Base-by-base conservation (phyloP, 495 filamentous ascomycete genomes). In the Polyplosphaeria fusca region DNA sequence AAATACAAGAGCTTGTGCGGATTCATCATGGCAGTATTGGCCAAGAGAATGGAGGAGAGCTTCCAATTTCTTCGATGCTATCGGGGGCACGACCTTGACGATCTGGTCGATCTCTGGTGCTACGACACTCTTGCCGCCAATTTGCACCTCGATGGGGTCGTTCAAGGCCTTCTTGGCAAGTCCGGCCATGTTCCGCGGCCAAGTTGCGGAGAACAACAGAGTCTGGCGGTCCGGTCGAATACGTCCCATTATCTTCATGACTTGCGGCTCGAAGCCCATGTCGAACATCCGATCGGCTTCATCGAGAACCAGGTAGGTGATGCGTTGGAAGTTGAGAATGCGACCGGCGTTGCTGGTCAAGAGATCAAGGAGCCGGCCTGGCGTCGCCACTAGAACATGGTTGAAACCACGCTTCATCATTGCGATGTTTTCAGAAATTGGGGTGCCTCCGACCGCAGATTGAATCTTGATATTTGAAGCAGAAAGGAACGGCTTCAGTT, bases 221-320 rank as follows among this genome's bases (percentile, higher is more conserved):
- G 90, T 95, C 68, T 99, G 94, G 14, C 88, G 84, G 65, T 96
- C 85, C 0, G 93, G 91, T 39, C 94, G 85, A 56, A 95, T 86
- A 65, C 93, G 95, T 56, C 79, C 81, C 63, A 97, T 81, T 52
- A 99, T 91, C 70, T 95, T 96, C 87, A 92, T 93, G 42, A 99
- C 90, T 65, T 97, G 94, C 1, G 92, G 92, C 70, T 96, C 92
- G 58, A 99, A 97, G 4, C 94, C 94, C 94, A 99, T 96, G 68
- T 99, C 94, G 63, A 96, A 97, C 94, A 99, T 99, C 40, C 94
- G 85, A 65, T 99, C 94, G 18, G 94, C 94, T 70, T 99, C 94
- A 65, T 99, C 94, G 28, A 99, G 79, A 14, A 97, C 93, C 14
- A 95, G 78, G 64, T 96, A 97, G 0, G 89, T 95, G 30, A 95